Evolutionary conservation across 2,329 filamentous ascomycete species (phyloP).

Genomic region (Elsinoe australis): DNA sequence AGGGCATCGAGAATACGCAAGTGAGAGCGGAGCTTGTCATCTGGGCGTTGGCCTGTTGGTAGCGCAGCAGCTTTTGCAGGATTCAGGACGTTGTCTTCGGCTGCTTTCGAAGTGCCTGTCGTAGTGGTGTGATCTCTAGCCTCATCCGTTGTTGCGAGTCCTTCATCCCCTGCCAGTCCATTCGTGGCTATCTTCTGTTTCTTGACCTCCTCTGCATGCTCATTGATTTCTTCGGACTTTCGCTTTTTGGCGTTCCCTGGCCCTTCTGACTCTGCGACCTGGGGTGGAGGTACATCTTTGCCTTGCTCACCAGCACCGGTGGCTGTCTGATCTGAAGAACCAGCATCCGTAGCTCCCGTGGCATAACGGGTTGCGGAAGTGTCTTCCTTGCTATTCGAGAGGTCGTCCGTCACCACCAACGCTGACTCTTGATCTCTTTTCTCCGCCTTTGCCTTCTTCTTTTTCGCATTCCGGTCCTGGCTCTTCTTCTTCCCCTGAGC

Average conservation of each 20-base stretch:
- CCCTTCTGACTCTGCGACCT: not conserved
- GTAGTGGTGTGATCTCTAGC: too few species aligned
- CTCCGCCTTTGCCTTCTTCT: constrained; percentile 31
- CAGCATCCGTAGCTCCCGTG: too few species aligned
- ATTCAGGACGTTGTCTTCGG: constrained; percentile 18
- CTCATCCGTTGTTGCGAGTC: too few species aligned
- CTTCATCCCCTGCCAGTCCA: too few species aligned
- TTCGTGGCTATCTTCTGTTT: not conserved
- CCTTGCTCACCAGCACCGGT: too few species aligned
- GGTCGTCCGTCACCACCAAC: too few species aligned
- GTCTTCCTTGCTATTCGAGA: too few species aligned
- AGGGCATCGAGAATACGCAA: constrained; percentile 92
- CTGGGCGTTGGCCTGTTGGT: constrained; percentile 12
- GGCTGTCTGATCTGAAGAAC: too few species aligned
- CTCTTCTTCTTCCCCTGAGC: constrained; percentile 23
- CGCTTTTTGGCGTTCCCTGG: not conserved
- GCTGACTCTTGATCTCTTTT: constrained; percentile 31
- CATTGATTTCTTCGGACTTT: not conserved
- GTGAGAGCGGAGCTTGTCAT: constrained; percentile 26
- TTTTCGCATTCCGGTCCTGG: constrained; percentile 27
- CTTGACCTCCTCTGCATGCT: not conserved
- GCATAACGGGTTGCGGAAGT: too few species aligned
- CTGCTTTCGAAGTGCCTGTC: too few species aligned
- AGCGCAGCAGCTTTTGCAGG: constrained; percentile 18
- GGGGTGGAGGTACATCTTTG: not conserved